Base-by-base conservation (phyloP, 2,329 filamentous ascomycete species). In the Phoma sp. region DNA sequence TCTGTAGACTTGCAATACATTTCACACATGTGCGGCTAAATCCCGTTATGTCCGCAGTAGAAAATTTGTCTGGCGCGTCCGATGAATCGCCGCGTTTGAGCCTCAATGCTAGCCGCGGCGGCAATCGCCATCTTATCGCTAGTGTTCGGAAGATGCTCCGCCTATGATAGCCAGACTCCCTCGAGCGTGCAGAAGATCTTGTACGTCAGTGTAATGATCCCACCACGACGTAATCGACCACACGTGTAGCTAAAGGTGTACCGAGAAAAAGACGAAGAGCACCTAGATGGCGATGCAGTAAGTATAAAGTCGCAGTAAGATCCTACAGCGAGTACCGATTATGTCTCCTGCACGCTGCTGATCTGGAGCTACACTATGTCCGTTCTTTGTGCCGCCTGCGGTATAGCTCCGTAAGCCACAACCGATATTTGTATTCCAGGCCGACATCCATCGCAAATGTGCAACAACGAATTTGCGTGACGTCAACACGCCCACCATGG, bases 391-490 rank as follows among this genome's bases (percentile, higher is more conserved):
- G 29, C 45, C 45, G 36, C 14, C 7, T 28, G 34, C 7, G 49
- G 21, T 42, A 11, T 30, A 47, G 36, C 17, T n/a, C 36, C 25
- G 14, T 15, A 32, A 50, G 39, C 12, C 32, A 32, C 2, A 11
- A 46, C 17, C 11, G 17, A 32, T 53, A 53, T 39, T 20, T 48
- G 38, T 33, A 48, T 48, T 54, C 45, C 34, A 46, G 45, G 40
- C 39, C 45, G 25, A 17, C 15, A 28, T 17, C 30, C 26, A 20
- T 42, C 20, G 37, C 4, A 45, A 17, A 34, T 12, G 7, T n/a
- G 42, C 17, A 20, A 32, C 32, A 29, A 32, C 32, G 32, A 25
- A 32, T 7, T 15, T 42, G 12, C 32, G 43, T 48, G 51, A 53
- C 51, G 51, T 54, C 46, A 54, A 42, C 10, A 25, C 23, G 28